Evolutionary conservation across 2,329 filamentous ascomycete genomes (phyloP).

Genomic region (Fonsecaea multimorphosa): DNA sequence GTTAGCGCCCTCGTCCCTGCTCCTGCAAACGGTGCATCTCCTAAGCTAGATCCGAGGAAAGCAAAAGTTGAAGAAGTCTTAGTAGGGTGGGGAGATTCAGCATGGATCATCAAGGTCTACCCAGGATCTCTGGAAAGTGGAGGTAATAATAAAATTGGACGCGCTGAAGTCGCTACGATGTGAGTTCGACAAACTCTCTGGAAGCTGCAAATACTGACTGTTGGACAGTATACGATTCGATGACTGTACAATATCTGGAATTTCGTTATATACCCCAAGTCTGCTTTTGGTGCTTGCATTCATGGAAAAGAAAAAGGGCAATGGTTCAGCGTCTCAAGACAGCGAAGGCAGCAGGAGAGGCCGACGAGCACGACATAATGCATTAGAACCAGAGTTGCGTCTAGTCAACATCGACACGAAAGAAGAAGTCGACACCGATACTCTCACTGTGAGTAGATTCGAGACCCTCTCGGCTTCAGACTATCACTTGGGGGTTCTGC

Average conservation of each 20-base stretch:
- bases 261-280: slow-evolving; percentile 93
- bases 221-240: slow-evolving; percentile 73
- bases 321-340: slow-evolving; percentile 66
- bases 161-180: slow-evolving; percentile 91
- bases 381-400: slow-evolving; percentile 83
- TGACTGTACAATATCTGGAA: slow-evolving; percentile 96
- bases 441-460: slow-evolving; percentile 81
- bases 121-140: slow-evolving; percentile 71
- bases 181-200: slow-evolving; percentile 56
- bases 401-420: slow-evolving; percentile 86
- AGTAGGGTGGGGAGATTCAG: slow-evolving; percentile 93
- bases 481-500: slow-evolving; percentile 86
- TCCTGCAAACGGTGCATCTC: slow-evolving; percentile 49
- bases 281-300: slow-evolving; percentile 91
- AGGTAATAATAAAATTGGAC: slow-evolving; percentile 74
- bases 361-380: slow-evolving; percentile 71
- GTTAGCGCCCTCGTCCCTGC: slow-evolving; percentile 40
- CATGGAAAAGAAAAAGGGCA: slow-evolving; percentile 73
- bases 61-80: slow-evolving; percentile 73
- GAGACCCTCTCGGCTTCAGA: slow-evolving; percentile 86
- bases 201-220: slow-evolving; percentile 42
- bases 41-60: slow-evolving; percentile 52
- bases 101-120: slow-evolving; percentile 94
- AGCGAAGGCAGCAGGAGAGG: slow-evolving; percentile 43
- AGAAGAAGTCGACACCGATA: slow-evolving; percentile 84